These are phyloP conservation scores for Peronospora belbahrii DNA, from an alignment of 352 stramenopile species.

Conservation along the genomic window DNA sequence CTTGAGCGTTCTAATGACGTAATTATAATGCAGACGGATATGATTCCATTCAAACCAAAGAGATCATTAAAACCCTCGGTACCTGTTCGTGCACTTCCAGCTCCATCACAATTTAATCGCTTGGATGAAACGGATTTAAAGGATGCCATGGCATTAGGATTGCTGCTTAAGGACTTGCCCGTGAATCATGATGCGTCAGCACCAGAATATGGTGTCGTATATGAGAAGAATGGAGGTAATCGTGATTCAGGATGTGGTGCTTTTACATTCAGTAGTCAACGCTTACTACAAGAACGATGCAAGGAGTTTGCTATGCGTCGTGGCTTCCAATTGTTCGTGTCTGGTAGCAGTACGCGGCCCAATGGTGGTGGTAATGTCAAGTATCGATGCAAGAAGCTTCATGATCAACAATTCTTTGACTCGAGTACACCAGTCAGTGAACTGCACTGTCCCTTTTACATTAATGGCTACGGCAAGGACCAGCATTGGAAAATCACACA, in stretches of 20 bases:
- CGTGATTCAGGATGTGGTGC: slow-evolving; percentile 42
- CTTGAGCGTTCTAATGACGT: neutral
- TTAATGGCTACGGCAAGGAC: slow-evolving; percentile 68
- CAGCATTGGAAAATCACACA: slow-evolving; percentile 68
- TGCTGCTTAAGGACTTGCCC: slow-evolving; percentile 40
- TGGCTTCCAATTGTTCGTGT: slow-evolving; percentile 66
- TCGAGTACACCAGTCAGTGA: slow-evolving; percentile 34
- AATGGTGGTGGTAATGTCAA: slow-evolving; percentile 77
- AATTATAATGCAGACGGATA: neutral
- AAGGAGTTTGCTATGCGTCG: slow-evolving; percentile 72
- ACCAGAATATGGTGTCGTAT: slow-evolving; percentile 59
- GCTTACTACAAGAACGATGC: slow-evolving; percentile 61
- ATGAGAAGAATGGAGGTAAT: slow-evolving; percentile 66
- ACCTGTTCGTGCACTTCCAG: slow-evolving; percentile 11
- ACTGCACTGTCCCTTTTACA: slow-evolving; percentile 73
- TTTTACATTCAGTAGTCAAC: slow-evolving; percentile 55
- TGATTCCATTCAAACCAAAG: no score
- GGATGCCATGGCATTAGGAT: slow-evolving; percentile 37
- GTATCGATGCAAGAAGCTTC: slow-evolving; percentile 76
- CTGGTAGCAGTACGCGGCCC: slow-evolving; percentile 51
- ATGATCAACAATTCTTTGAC: slow-evolving; percentile 74
- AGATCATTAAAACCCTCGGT: neutral
- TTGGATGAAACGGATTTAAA: slow-evolving; percentile 51
- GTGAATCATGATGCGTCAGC: slow-evolving; percentile 36
- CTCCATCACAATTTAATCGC: slow-evolving; percentile 39